Evolutionary conservation across 306 rosid genomes (phyloP), one percentile per base, ranked within the genome.

Genomic region (Astragalus glycyphyllos): DNA sequence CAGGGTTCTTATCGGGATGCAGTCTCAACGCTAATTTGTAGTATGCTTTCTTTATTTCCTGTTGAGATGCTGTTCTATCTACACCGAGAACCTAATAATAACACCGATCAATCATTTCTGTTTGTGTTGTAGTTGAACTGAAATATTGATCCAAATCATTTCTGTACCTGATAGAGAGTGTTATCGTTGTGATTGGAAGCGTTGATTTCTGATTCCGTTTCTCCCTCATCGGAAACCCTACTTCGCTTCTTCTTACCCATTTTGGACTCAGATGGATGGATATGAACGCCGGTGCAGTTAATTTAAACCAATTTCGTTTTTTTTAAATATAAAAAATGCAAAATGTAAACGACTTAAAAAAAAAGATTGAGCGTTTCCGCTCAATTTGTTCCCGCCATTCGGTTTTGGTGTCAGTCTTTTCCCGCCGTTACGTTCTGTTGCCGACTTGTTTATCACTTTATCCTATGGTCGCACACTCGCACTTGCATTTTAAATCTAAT

Each of bases 1-100:
- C 91, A 6, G 85, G 95, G 68, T 91, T 94, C 68, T 94, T 94
- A 79, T 94, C 99, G 31, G 99, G 99, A 76, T 94, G 99, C 13
- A 89, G 88, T 42, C 86, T 81, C 84, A 91, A 77, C 3, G 99
- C 99, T 77, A 91, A 86, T 79, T 89, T 87, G 80, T 89, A 65
- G 63, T 94, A 94, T 5, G 97, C 97, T 72, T 89, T 94, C 91
- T 94, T 94, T 44, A 91, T 87, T 77, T 94, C 99, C 76, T 79
- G 95, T 47, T 94, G 96, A 50, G 96, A 67, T 1, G 97, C 95
- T 8, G 91, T 83, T 56, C 82, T 87, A 76, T 94, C 97, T 77
- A 75, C 81, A 26, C 81, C 69, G 53, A 81, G 82, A 53, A 72
- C 82, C 85, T 81, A 76, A 13, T 1, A 53, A 45, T 70, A 59